Conservation (phyloP, 768 basidiomycete species). For the Macrocybe gigantea region DNA sequence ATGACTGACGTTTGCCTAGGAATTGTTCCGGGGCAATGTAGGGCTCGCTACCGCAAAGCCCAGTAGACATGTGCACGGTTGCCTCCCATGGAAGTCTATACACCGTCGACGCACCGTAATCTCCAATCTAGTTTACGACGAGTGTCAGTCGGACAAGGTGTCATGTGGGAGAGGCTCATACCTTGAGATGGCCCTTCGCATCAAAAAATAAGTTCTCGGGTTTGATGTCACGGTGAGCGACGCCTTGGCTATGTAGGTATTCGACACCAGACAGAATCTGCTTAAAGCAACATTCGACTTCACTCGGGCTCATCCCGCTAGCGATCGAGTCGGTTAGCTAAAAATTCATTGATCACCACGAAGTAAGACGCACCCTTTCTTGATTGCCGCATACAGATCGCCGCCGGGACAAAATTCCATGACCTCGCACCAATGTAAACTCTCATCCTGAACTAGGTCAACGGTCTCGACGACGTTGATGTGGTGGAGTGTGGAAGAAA, state of each 20-base stretch:
- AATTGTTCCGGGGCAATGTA: slow-evolving; percentile 99
- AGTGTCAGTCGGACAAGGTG: not conserved
- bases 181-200: slow-evolving; percentile 89
- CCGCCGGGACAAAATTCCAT: slow-evolving; percentile 99
- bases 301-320: slow-evolving; percentile 74
- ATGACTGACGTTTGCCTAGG: slow-evolving; percentile 84
- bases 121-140: slow-evolving; percentile 69
- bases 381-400: slow-evolving; percentile 97
- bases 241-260: slow-evolving; percentile 94
- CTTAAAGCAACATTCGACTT: slow-evolving; percentile 97
- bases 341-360: slow-evolving; percentile 20
- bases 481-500: slow-evolving; percentile 92
- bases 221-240: slow-evolving; percentile 80
- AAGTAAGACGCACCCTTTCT: slow-evolving; percentile 63
- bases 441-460: slow-evolving; percentile 98
- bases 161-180: slow-evolving; percentile 26
- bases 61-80: slow-evolving; percentile 95
- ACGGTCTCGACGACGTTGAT: slow-evolving; percentile 97
- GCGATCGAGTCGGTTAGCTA: slow-evolving; percentile 9
- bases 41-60: slow-evolving; percentile 94
- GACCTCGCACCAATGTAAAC: slow-evolving; percentile 96
- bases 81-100: slow-evolving; percentile 98
- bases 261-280: slow-evolving; percentile 85
- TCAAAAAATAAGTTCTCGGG: slow-evolving; percentile 92
- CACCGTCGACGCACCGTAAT: slow-evolving; percentile 98